A percentile compares a stretch with the other conserved stretches of the same genome.
phyloP scores from a whole-genome alignment of 2,329 filamentous ascomycete genomes.

The Madurella mycetomatis region DNA sequence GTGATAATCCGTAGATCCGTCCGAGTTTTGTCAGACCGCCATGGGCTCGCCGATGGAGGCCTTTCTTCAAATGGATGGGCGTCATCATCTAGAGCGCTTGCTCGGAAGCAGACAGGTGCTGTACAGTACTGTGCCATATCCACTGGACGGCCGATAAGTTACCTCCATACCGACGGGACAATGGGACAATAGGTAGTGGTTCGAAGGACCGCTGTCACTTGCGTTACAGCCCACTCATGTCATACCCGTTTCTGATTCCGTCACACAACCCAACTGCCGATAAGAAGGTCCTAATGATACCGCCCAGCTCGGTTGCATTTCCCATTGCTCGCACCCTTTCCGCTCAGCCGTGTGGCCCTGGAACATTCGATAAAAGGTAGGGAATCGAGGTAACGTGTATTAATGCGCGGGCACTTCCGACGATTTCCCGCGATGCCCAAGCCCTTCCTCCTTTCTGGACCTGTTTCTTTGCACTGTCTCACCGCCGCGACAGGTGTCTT shows the following conservation, averaged over 20 bases:
- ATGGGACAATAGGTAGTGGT: background rate
- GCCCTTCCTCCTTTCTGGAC: background rate
- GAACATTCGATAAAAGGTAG: background rate
- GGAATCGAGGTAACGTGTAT: too few relatives aligned
- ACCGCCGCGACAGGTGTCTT: background rate
- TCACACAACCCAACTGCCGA: slow-evolving; percentile 4
- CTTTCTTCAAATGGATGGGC: too few relatives aligned
- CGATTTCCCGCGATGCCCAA: background rate
- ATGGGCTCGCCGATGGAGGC: too few relatives aligned
- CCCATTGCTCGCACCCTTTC: background rate
- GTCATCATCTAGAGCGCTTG: too few relatives aligned
- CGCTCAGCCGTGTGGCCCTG: too few relatives aligned
- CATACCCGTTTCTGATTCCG: background rate
- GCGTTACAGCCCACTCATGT: background rate
- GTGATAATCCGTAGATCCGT: too few relatives aligned
- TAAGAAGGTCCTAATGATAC: background rate
- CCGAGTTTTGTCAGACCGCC: too few relatives aligned
- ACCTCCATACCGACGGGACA: too few relatives aligned
- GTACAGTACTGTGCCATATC: too few relatives aligned
- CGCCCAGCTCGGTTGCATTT: background rate
- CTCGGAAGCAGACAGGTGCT: too few relatives aligned
- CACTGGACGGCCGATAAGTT: too few relatives aligned
- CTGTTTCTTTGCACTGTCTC: background rate
- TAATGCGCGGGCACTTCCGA: background rate
- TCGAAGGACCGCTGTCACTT: background rate